Base-by-base conservation (phyloP, 1,284 basidiomycete genomes). In the Schizophyllum amplum region DNA sequence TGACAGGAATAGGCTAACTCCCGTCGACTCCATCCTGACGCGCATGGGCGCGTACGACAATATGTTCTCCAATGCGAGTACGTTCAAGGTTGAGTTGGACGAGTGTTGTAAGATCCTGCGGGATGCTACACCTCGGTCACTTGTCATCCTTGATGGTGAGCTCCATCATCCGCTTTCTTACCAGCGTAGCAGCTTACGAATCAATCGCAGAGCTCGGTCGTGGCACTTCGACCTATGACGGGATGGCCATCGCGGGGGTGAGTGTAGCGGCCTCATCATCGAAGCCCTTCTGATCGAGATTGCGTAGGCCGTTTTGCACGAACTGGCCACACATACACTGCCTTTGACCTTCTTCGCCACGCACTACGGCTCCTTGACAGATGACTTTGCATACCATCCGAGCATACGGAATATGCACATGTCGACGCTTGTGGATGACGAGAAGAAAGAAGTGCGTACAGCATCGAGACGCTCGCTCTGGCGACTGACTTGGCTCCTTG, bases 21-120 rank as follows among this genome's bases (percentile, higher is more conserved):
- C 97, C 0, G 86, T 98, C 1, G 96, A 99, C 69, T 80, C 90
- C 23, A 98, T 99, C 64, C 83, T 97, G 59, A 98, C 96, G 5
- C 86, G 97, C 24, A 99, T 99, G 96, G 97, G 97, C 20, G 97
- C 97, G 1, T 95, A 96, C 68, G 94, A 98, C 67, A 94, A 94
- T 66, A 96, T 98, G 90, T 97, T 97, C 69, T 90, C 92, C 1
- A 90, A 91, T 63, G 84, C 94, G 0, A 94, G 92, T 71, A 96
- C 94, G 0, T 98, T 97, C 82, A 94, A 96, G 69, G 94, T 98
- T 20, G 95, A 98, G 68, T 77, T 98, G 55, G 94, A 97, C 68
- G 95, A 98, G 82, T 93, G 90, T 90, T 92, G 90, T 69, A 95
- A 94, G 71, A 94, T 96, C 64, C 75, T 96, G 42, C 82, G 91